Evolutionary conservation across 495 filamentous ascomycete genomes (phyloP), one percentile per base, ranked within the genome.

Genomic region (Aspergillus incahuasiensis): DNA sequence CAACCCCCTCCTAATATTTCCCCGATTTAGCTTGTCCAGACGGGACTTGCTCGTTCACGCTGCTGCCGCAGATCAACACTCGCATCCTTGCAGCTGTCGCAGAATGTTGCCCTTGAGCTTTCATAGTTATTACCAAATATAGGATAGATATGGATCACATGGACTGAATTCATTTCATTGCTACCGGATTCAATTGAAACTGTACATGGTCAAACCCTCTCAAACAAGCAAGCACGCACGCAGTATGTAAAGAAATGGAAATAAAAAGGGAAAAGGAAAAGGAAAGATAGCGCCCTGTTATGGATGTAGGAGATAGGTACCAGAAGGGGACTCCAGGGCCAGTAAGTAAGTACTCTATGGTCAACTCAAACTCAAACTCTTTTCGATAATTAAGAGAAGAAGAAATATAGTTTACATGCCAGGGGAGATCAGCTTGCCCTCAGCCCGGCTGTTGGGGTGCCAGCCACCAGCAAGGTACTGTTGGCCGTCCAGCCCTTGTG

Each of bases 361-460:
- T 40, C 35, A 35, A 40, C 35, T 44, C 42, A 28, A 28, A 28
- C 25, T 28, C 25, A n/a, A n/a, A n/a, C n/a, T n/a, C n/a, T n/a
- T 53, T 53, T 58, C 38, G 25, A 49, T 52, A 24, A 47, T 46
- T 35, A 30, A 9, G 20, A 54, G 60, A 56, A 43, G 30, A 49
- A 58, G n/a, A n/a, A n/a, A n/a, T n/a, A 46, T 35, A 54, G 28
- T 70, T 69, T 78, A 79, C 74, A 75, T 69, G 62, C 95, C 94
- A 48, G 94, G 94, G 35, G 92, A 83, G 68, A 96, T 83, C 54
- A 97, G 72, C 72, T 87, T 84, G 59, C 92, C 92, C 76, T 91
- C 80, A 67, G 83, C 81, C 67, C 75, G 74, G 55, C 89, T 76
- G 71, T 90, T 78, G 52, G 88, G 89, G 59, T 79, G 74, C 94